Base-by-base conservation (phyloP, 768 basidiomycete species). In the Boletus pseudopeckii region DNA sequence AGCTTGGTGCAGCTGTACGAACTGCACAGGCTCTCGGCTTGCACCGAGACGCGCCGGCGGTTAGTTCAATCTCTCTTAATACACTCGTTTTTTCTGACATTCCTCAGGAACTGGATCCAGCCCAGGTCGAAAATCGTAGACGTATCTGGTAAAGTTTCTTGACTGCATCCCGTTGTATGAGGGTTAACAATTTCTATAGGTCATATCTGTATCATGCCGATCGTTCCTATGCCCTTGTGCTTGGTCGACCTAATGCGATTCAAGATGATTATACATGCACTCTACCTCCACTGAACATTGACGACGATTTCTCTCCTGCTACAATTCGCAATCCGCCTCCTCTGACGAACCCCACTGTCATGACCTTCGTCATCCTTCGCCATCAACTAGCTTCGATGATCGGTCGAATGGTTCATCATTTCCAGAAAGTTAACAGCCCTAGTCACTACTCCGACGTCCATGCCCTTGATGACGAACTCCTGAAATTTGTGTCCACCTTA, bases 181-280 rank as follows among this genome's bases (percentile, higher is more conserved):
- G 15, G 36, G 44, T 9, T 65, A 28, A 60, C 33, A 17, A 37
- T 56, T 45, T 18, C 33, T 36, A 41, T 69, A 87, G 89, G 90
- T 87, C 90, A 4, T 91, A 92, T 67, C 73, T 97, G 2, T 95
- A 96, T 66, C 94, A 98, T 66, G 93, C 94, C 5, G 94, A 97
- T 71, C 84, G 92, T 45, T 90, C 92, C 11, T 93, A 91, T 70
- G 92, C 92, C 14, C 78, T 96, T 62, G 86, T 94, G n/a, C 75
- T 96, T 17, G 94, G 94, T 34, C 79, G 94, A 58, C 94, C 94
- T 5, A 86, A 86, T 60, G 87, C 90, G 17, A 95, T 97, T 47
- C 89, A 92, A 64, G 90, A 92, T 61, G 86, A 85, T 49, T 95
- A 92, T 67, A 89, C 90, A 6, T 94, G 92, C 37, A 91, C 92